Base-by-base conservation (phyloP, 768 basidiomycete species). In the Hydnomerulius pinastri region DNA sequence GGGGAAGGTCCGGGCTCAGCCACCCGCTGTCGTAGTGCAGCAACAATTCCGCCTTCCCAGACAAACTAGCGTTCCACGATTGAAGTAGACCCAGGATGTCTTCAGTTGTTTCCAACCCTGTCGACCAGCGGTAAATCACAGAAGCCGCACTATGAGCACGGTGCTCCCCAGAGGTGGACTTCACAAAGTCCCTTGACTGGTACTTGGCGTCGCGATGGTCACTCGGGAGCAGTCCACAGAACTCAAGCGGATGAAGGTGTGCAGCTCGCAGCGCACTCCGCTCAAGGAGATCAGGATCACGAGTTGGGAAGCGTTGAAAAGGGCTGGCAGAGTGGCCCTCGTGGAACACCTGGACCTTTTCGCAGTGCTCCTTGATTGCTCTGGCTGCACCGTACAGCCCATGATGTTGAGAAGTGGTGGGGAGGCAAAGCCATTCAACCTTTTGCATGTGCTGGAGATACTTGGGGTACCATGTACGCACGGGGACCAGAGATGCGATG, bases 401-500 rank as follows among this genome's bases (percentile, higher is more conserved):
- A 42, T 63, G 56, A 45, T 73, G 67, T 39, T 76, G 75, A 2
- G 70, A 55, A 23, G 53, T 43, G 2, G 60, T 15, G 5, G 56
- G 46, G 46, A 62, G 51, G 13, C 45, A 13, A 18, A 18, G 46
- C 77, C 77, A 59, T 3, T 60, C 24, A 0, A 77, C 68, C 2
- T 54, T 65, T 53, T 79, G 71, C 76, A 79, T 80, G 17, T 53
- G 57, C 8, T 29, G 53, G 13, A 71, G 58, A 32, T 74, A 65
- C 7, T 20, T 4, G 0, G 78, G 77, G 55, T 77, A 73, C 56
- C 68, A 80, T 3, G 43, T 41, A 7, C 76, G 57, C 3, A 15
- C 13, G 1, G 77, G 72, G n/a, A 62, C 68, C 13, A 80, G 54
- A 5, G 56, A 50, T 11, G 56, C 54, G 25, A 79, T 74, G 27